A percentile compares a stretch with the other conserved stretches of the same genome.
These are phyloP conservation scores for Pichia cabralensis DNA, from an alignment of 805 yeast genomes.

Conservation along the genomic window DNA sequence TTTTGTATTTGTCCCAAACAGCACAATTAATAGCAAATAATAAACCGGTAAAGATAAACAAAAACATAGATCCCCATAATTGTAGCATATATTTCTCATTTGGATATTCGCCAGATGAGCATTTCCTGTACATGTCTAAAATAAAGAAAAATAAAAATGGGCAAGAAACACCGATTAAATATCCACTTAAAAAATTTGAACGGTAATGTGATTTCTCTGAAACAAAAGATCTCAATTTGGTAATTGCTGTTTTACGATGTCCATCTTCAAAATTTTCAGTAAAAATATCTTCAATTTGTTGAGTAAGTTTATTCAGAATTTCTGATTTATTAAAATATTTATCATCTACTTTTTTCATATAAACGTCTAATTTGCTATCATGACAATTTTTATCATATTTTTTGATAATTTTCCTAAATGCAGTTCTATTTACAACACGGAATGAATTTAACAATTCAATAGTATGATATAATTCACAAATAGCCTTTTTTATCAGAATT, in stretches of 20 bases:
- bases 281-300: constrained; percentile 56
- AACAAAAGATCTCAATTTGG: constrained; percentile 46
- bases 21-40: constrained; percentile 60
- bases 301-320: constrained; percentile 46
- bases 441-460: constrained; percentile 61
- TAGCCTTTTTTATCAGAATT: constrained; percentile 57
- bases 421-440: constrained; percentile 71
- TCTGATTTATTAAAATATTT: constrained; percentile 52
- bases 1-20: constrained; percentile 63
- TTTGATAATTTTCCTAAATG: constrained; percentile 78
- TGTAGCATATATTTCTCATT: constrained; percentile 60
- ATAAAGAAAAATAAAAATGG: constrained; percentile 41
- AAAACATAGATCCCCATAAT: constrained; percentile 84
- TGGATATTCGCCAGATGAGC: constrained; percentile 29
- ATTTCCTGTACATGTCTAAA: not conserved
- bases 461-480: constrained; percentile 63
- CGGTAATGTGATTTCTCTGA: constrained; percentile 30
- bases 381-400: constrained; percentile 74
- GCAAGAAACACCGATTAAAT: constrained; percentile 57
- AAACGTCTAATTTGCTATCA: constrained; percentile 33
- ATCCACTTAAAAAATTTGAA: constrained; percentile 51
- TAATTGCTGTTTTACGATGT: constrained; percentile 61
- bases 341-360: constrained; percentile 46
- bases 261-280: constrained; percentile 58
- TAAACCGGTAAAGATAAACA: constrained; percentile 48